A percentile compares a stretch with the other conserved stretches of the same genome.
Evolutionary conservation across 495 filamentous ascomycete species (phyloP).

Genomic region (Podospora australis): DNA sequence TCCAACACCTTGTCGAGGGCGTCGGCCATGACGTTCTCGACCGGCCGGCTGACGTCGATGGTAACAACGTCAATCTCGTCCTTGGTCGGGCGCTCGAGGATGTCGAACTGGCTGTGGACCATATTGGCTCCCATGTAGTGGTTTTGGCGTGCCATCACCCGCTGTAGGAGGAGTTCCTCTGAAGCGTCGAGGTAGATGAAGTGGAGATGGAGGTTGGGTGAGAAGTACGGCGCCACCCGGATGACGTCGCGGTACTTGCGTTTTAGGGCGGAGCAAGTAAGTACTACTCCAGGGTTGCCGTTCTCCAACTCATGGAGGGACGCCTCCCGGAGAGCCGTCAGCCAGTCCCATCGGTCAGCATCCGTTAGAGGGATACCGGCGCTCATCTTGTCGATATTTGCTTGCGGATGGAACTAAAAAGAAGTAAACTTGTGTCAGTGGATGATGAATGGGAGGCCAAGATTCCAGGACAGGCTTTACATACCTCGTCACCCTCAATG

Average conservation of each 20-base stretch:
- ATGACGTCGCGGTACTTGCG: constrained; percentile 97
- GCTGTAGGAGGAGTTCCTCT: constrained; percentile 64
- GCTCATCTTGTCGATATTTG: constrained; percentile 93
- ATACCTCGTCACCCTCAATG: constrained; percentile 93
- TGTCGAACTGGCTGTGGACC: constrained; percentile 88
- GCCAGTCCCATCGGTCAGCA: constrained; percentile 97
- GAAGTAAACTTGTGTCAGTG: not conserved
- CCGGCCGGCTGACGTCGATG: constrained; percentile 65
- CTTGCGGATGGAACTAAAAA: constrained; percentile 69
- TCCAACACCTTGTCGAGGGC: constrained; percentile 49
- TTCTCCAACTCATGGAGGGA: constrained; percentile 57
- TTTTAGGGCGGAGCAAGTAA: constrained; percentile 95
- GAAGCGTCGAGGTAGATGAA: constrained; percentile 85
- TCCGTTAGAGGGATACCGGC: constrained; percentile 84
- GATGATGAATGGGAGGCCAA: constrained; percentile 7
- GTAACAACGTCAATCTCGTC: constrained; percentile 80
- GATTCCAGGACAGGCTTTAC: too few species aligned
- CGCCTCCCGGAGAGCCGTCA: constrained; percentile 78
- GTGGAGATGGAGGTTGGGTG: constrained; percentile 72
- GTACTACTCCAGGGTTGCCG: constrained; percentile 69
- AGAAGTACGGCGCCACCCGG: constrained; percentile 74
- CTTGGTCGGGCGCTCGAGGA: constrained; percentile 70
- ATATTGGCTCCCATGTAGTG: constrained; percentile 98
- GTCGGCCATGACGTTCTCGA: constrained; percentile 59
- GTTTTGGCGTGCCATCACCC: constrained; percentile 64